These are phyloP conservation scores for Rhizoclosmatium sp. DNA, from an alignment of 192 early-diverging fungal genomes.

Conservation along the genomic window DNA sequence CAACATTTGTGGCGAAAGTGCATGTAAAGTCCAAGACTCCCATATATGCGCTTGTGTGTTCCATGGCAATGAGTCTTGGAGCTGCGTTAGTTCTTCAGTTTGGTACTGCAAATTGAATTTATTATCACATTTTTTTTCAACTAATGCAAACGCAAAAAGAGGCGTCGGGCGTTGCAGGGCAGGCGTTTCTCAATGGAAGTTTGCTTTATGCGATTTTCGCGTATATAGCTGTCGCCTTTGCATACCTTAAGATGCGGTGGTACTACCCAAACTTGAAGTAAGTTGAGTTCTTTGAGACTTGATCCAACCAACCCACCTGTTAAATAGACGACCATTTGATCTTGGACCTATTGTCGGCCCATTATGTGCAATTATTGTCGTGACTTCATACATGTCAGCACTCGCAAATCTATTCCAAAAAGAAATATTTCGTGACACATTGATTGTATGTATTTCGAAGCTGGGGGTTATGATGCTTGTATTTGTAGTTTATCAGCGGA, in stretches of 20 bases:
- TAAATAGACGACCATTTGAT: slow-evolving; percentile 5
- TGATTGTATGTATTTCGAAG: slow-evolving; percentile 1
- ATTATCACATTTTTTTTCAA: no score
- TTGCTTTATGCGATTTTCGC: slow-evolving; percentile 1
- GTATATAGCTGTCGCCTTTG: neutral
- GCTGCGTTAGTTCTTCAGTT: neutral
- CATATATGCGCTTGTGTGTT: neutral
- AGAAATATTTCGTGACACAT: slow-evolving; percentile 6
- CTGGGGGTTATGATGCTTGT: neutral
- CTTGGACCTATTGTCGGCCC: neutral
- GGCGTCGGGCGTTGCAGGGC: neutral
- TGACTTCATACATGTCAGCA: neutral
- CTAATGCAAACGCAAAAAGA: neutral
- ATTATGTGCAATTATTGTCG: neutral
- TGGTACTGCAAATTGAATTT: no score
- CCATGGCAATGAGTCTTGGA: neutral
- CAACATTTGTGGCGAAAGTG: neutral
- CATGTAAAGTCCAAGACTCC: neutral
- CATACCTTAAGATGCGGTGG: slow-evolving; percentile 1
- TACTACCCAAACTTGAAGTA: neutral
- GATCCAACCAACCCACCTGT: no score
- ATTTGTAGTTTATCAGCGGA: neutral
- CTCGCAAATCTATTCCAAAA: neutral
- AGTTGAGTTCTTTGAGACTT: slow-evolving; percentile 3
- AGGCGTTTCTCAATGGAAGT: neutral